Conservation (phyloP, 2,329 filamentous ascomycete genomes). For the Ophiostoma montium region DNA sequence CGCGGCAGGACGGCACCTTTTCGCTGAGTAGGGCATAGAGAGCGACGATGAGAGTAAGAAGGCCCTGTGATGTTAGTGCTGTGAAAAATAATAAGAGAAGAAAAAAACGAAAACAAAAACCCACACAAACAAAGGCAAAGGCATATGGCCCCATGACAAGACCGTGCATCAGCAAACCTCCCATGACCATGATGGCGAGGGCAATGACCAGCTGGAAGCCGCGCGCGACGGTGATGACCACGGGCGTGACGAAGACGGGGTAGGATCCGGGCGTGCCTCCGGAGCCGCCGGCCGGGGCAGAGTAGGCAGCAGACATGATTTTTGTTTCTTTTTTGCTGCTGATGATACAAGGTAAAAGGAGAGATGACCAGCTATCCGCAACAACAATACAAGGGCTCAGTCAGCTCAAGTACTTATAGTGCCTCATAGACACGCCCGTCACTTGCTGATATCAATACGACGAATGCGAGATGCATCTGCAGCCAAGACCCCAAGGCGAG, state of each 20-base stretch:
- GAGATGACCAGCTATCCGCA: too few relatives aligned
- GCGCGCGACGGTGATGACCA: conserved; percentile 16
- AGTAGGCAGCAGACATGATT: conserved; percentile 3
- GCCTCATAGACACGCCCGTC: too few relatives aligned
- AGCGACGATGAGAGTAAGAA: conserved; percentile 19
- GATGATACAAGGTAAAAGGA: background rate
- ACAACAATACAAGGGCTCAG: too few relatives aligned
- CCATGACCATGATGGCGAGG: conserved; percentile 17
- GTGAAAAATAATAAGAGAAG: background rate
- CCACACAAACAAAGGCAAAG: conserved; percentile 19
- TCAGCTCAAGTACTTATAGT: too few relatives aligned
- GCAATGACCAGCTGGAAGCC: conserved; percentile 18
- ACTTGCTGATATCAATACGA: too few relatives aligned
- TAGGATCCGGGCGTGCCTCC: conserved; percentile 10
- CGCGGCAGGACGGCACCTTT: conserved; percentile 15
- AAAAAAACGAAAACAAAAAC: conserved; percentile 3
- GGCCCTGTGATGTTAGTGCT: conserved; percentile 11
- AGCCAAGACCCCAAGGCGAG: too few relatives aligned
- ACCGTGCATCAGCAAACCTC: conserved; percentile 19
- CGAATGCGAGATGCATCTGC: too few relatives aligned
- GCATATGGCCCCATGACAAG: conserved; percentile 15
- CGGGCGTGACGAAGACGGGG: conserved; percentile 17
- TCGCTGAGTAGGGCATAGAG: conserved; percentile 18
- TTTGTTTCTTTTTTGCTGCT: background rate
- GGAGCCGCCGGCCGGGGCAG: conserved; percentile 5